Evolutionary conservation across 305 asterid genomes (phyloP), one percentile per base, ranked within the genome.

Genomic region (Euphrasia arctica): DNA sequence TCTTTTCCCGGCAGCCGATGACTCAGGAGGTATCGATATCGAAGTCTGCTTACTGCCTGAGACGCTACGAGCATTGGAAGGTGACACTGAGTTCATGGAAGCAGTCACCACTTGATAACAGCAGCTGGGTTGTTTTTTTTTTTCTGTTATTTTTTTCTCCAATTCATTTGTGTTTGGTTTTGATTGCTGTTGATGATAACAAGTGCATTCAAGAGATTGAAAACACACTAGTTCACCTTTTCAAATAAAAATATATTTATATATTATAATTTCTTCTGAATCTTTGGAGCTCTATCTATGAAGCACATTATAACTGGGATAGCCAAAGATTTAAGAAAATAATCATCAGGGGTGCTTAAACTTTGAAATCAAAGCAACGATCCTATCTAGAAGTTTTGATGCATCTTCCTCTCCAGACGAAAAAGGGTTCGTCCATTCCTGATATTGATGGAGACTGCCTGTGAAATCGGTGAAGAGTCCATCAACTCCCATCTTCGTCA

Each of bases 391-490:
- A 58, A 87, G 73, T 60, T 74, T 72, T 34, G 66, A 54, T 12
- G 89, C 83, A 42, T 77, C 80, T 52, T 82, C 79, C 58, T 84
- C 81, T 22, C 76, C 79, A 15, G 74, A 54, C 7, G 81, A 52
- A 48, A 55, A 76, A 11, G 87, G 89, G 9, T 71, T 64, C 11
- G 90, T 74, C 95, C 95, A 93, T 72, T 90, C 85, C 69, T 88
- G 99, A 78, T 80, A 93, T 1, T 80, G 87, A 70, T 86, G 95
- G 42, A 93, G 87, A 79, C 95, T 93, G 52, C 97, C 96, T 0
- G 97, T 75, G 75, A 93, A 93, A 52, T 93, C 97, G 1, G 99
- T 93, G 60, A 93, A 93, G 18, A 90, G 82, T 48, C 99, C 99
- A 54, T 93, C 99, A 28, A 93, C 92, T 9, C 90, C 93, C 0